phyloP scores from a whole-genome alignment of 2,329 filamentous ascomycete species.

The Aspergillus sp. region DNA sequence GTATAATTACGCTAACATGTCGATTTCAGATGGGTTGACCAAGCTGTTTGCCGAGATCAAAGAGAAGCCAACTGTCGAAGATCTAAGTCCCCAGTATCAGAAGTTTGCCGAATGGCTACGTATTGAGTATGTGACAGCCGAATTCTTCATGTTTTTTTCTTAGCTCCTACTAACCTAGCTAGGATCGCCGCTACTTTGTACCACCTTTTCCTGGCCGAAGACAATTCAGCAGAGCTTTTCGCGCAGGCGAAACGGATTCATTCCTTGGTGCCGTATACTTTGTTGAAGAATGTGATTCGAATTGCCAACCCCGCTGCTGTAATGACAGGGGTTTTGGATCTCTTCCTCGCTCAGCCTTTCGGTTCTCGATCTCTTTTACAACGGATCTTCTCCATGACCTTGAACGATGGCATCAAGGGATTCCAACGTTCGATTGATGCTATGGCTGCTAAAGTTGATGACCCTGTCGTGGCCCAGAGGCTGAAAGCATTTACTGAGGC shows the following conservation, averaged over 20 bases:
- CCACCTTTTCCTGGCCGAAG: constrained; percentile 94
- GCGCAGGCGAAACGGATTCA: constrained; percentile 93
- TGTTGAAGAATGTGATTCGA: constrained; percentile 95
- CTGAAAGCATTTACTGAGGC: constrained; percentile 76
- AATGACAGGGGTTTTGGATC: constrained; percentile 91
- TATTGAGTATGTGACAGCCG: constrained; percentile 63
- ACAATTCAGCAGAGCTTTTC: constrained; percentile 96
- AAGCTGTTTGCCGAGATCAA: constrained; percentile 92
- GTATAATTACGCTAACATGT: constrained; percentile 32
- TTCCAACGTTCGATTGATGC: constrained; percentile 86
- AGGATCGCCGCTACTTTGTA: constrained; percentile 91
- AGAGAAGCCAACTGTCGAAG: constrained; percentile 80
- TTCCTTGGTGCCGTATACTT: constrained; percentile 85
- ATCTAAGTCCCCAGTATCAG: constrained; percentile 91
- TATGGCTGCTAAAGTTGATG: constrained; percentile 74
- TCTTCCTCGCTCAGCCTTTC: constrained; percentile 94
- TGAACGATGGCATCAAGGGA: constrained; percentile 83
- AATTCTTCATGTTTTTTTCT: neutral
- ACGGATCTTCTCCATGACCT: constrained; percentile 86
- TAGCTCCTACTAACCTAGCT: constrained; percentile 12
- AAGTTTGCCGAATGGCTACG: constrained; percentile 98
- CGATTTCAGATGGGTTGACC: constrained; percentile 70
- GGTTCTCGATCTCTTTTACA: constrained; percentile 87
- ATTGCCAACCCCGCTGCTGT: constrained; percentile 95
- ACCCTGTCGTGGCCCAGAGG: constrained; percentile 75